Base-by-base conservation (phyloP, 2,329 filamentous ascomycete genomes). In the Ilyonectria robusta region DNA sequence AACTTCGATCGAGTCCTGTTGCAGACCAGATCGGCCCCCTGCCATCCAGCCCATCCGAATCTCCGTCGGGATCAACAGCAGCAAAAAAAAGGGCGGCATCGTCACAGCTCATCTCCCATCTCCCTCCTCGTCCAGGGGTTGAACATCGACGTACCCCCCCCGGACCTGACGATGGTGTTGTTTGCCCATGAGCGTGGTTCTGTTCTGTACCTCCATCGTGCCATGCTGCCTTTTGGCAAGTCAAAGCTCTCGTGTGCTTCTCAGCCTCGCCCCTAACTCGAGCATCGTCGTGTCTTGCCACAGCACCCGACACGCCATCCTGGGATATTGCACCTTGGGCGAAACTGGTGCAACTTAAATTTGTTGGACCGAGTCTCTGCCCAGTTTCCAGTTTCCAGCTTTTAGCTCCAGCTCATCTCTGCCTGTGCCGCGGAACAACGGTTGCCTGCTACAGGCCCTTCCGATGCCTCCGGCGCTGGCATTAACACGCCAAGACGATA, bases 101-200 rank as follows among this genome's bases (percentile, higher is more conserved):
- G 29, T 33, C 48, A 51, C 29, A 19, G 15, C 29, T 51, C 48
- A 51, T 51, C 48, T 51, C 48, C 48, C 50, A 53, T 35, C 31
- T 53, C 19, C 19, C 21, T 21, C 46, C n/a, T 59, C 19, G 57
- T 51, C 31, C 11, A 35, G n/a, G 44, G 11, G 29, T 50, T 40
- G 42, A 50, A 50, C 29, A 23, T 48, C 11, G n/a, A 29, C 23
- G 23, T 31, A 50, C 17, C 47, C 13, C 13, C 47, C 10, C 13
- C 15, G 42, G 23, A 65, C 64, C 60, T 72, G 71, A 72, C 50
- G 33, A 71, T 74, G 72, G 68, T 72, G 72, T 71, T 70, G 72
- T 74, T 64, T 59, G 42, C 50, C 59, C 66, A 55, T 72, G 70
- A 55, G 26, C 57, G 23, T 63, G 60, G 60, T 57, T n/a, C 61